A percentile compares a stretch with the other conserved stretches of the same genome.
phyloP scores from a whole-genome alignment of 2,329 filamentous ascomycete species.

The Tolypocladium endophyticum region DNA sequence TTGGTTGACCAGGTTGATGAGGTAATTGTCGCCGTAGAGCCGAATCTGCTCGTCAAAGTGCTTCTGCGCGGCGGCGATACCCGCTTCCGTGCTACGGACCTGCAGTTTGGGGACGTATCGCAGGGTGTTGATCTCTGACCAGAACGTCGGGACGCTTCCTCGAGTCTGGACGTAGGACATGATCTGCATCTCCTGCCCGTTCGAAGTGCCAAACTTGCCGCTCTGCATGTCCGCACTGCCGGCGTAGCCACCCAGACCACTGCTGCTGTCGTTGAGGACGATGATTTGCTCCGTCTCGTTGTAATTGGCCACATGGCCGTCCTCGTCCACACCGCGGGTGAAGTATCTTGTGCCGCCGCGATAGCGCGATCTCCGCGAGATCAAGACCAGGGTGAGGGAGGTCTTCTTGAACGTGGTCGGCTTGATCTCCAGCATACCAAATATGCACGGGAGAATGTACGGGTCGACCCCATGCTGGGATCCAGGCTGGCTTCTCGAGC shows the following conservation, averaged over 20 bases:
- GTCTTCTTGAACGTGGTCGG: constrained; percentile 78
- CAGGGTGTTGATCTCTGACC: constrained; percentile 91
- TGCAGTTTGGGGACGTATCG: constrained; percentile 87
- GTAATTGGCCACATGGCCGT: constrained; percentile 95
- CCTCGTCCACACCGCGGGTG: constrained; percentile 83
- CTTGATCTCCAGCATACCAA: constrained; percentile 87
- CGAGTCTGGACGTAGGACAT: constrained; percentile 93
- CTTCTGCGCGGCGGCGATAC: constrained; percentile 64
- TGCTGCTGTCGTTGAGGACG: constrained; percentile 72
- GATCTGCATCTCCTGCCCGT: constrained; percentile 71
- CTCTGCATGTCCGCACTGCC: constrained; percentile 68
- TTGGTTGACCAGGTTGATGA: constrained; percentile 96
- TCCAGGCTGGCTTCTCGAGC: constrained; percentile 52
- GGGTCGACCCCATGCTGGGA: constrained; percentile 73
- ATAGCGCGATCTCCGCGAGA: constrained; percentile 80
- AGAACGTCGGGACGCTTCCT: constrained; percentile 91
- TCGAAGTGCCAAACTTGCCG: constrained; percentile 48
- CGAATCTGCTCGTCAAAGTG: constrained; percentile 93
- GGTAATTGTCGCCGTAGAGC: constrained; percentile 90
- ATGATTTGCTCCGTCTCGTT: constrained; percentile 96
- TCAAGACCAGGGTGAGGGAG: constrained; percentile 73
- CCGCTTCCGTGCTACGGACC: constrained; percentile 73
- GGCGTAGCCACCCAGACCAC: constrained; percentile 69
- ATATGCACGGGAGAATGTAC: constrained; percentile 91
- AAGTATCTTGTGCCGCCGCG: constrained; percentile 90